phyloP scores from a whole-genome alignment of 805 yeast species.

The Yarrowia osloensis region DNA sequence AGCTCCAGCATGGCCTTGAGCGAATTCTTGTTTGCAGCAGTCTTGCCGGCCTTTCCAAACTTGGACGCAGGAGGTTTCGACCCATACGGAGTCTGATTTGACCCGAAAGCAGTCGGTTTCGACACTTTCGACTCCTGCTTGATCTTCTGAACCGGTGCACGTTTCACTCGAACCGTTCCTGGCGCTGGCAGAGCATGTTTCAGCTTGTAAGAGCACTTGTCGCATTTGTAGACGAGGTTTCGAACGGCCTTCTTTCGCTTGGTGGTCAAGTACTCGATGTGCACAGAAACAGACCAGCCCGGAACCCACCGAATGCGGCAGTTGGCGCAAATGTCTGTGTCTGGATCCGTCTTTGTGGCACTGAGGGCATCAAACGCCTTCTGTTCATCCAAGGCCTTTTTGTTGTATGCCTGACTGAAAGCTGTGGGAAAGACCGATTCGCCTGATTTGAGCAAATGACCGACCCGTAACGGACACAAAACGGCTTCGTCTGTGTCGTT shows the following conservation, averaged over 20 bases:
- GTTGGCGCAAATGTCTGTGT: slow-evolving; percentile 7
- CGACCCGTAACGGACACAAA: slow-evolving; percentile 9
- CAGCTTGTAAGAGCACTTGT: neutral
- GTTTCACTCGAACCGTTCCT: neutral
- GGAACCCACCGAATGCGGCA: slow-evolving; percentile 18
- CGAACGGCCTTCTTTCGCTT: neutral
- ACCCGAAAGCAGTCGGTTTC: neutral
- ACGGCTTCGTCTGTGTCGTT: neutral
- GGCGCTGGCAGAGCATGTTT: neutral
- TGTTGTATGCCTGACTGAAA: slow-evolving; percentile 18
- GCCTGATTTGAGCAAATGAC: neutral
- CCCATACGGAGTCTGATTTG: neutral
- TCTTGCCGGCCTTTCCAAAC: slow-evolving; percentile 3
- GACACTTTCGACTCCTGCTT: neutral
- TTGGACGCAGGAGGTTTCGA: neutral
- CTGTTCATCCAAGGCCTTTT: neutral
- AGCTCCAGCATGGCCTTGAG: slow-evolving; percentile 27
- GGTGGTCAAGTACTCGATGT: neutral
- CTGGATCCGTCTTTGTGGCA: neutral
- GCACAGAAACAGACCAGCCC: slow-evolving; percentile 8
- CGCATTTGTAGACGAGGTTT: neutral
- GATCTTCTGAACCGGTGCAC: neutral
- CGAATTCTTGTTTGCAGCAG: neutral
- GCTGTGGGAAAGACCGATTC: neutral
- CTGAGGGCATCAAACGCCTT: neutral